phyloP scores from a whole-genome alignment of 1,284 basidiomycete genomes.

The Schizophyllum commune region DNA sequence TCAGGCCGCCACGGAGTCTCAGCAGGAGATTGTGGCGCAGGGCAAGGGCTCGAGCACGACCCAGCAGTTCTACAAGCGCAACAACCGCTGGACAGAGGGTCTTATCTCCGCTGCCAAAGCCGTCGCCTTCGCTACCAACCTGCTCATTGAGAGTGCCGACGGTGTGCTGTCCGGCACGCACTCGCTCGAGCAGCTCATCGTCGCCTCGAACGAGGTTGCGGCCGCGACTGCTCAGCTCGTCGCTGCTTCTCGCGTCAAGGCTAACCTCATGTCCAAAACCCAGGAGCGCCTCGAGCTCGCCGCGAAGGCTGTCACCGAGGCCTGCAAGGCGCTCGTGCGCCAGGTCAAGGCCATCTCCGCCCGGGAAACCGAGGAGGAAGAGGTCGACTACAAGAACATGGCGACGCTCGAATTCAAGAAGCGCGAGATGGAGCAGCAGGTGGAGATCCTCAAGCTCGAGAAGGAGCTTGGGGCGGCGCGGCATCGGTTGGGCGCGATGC shows the following conservation, averaged over 20 bases:
- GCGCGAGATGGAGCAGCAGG: conserved; percentile 98
- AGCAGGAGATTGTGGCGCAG: conserved; percentile 96
- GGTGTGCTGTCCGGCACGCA: conserved; percentile 96
- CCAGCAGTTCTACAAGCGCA: conserved; percentile 99
- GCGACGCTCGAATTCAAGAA: conserved; percentile 95
- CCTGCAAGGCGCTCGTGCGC: conserved; percentile 94
- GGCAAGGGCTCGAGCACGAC: conserved; percentile 86
- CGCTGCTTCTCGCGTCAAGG: conserved; percentile 96
- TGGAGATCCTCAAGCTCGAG: conserved; percentile 94
- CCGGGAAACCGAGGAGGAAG: conserved; percentile 72
- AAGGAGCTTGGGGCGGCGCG: conserved; percentile 90
- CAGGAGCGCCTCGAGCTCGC: conserved; percentile 95
- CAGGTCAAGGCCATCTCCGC: conserved; percentile 96
- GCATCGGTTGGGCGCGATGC: conserved; percentile 82
- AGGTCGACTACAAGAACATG: conserved; percentile 89
- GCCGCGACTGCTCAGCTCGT: conserved; percentile 97
- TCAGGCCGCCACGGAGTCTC: conserved; percentile 92
- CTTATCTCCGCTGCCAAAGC: conserved; percentile 97
- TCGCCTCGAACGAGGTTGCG: conserved; percentile 97
- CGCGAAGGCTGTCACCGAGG: conserved; percentile 96
- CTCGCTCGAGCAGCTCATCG: conserved; percentile 96
- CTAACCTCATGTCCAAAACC: conserved; percentile 96
- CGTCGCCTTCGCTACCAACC: conserved; percentile 94
- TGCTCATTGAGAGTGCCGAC: conserved; percentile 96
- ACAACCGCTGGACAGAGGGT: conserved; percentile 99